Conservation (phyloP, 495 filamentous ascomycete species). For the Penicillium atrosanguineum region DNA sequence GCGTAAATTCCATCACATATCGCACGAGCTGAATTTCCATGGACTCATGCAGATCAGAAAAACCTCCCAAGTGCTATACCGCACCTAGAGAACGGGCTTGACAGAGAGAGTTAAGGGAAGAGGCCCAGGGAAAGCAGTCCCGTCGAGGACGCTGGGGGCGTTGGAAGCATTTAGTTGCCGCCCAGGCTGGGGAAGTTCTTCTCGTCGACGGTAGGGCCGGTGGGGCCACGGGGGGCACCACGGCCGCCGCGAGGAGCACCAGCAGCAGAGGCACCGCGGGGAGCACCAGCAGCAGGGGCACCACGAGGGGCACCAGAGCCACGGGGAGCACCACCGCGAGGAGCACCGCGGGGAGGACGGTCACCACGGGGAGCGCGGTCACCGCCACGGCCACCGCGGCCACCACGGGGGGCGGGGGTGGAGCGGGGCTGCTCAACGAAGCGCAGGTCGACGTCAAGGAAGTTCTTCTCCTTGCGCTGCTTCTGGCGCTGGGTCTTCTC, state of each 20-base stretch:
- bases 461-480: conserved; percentile 88
- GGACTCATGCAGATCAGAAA: neutral
- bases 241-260: conserved; percentile 36
- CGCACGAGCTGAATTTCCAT: conserved; percentile 3
- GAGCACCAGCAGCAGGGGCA: conserved; percentile 13
- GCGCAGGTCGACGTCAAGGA: conserved; percentile 80
- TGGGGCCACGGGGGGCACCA: conserved; percentile 31
- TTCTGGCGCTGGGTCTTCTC: conserved; percentile 85
- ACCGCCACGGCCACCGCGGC: conserved; percentile 50
- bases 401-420: conserved; percentile 45
- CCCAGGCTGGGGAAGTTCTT: conserved; percentile 53
- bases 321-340: conserved; percentile 23
- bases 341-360: conserved; percentile 38
- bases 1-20: conserved; percentile 10
- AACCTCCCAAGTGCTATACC: conserved; percentile 1
- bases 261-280: conserved; percentile 32
- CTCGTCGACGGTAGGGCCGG: conserved; percentile 45
- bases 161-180: conserved; percentile 35
- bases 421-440: conserved; percentile 62
- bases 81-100: conserved; percentile 13
- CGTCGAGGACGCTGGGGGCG: conserved; percentile 2
- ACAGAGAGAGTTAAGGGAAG: conserved; percentile 10
- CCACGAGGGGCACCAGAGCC: conserved; percentile 5
- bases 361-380: conserved; percentile 26
- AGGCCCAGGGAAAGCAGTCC: conserved; percentile 4